Evolutionary conservation across 2,329 filamentous ascomycete genomes (phyloP), one percentile per base, ranked within the genome.

Genomic region (Raffaelea ambrosiae): DNA sequence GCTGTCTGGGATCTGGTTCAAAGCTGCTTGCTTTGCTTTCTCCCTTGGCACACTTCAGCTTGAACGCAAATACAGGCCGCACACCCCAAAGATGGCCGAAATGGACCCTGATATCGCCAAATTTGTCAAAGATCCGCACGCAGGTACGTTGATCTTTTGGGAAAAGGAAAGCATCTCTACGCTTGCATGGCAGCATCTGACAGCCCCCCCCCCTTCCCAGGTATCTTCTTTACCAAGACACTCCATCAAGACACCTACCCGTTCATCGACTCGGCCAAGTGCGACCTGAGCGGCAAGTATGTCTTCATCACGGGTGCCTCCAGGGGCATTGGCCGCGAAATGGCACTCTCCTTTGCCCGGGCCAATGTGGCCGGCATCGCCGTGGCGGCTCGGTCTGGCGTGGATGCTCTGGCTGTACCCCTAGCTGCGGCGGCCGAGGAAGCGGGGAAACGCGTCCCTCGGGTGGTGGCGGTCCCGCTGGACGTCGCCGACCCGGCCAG

Each of bases 211-310:
- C 7, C 7, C 16, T 38, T 9, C 13, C 5, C 35, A 38, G 35
- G 8, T 38, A 5, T 38, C 16, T 38, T 38, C 35, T 9, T 38
- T 19, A 19, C 18, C 7, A 38, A 38, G 35, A 38, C 35, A n/a
- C 13, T 19, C 16, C 35, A 38, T 26, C 33, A 47, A n/a, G 35
- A 64, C 57, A 53, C 51, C 3, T 53, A 53, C 19, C 48, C 50
- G 16, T 47, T 43, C 22, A 53, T 53, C 41, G 26, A 40, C 20
- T 41, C 51, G 13, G 26, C 40, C 14, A 44, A 51, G 18, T 19
- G 33, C 23, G 40, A 53, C 47, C 45, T 49, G n/a, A 26, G 39
- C 11, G 51, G 51, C 29, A 47, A 49, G 43, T 33, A 43, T n/a
- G 51, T 53, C 14, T 44, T 53, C 38, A 47, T 53, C 39, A 48